Evolutionary conservation across 495 filamentous ascomycete species (phyloP).

Genomic region (Lasiosphaeria miniovina): DNA sequence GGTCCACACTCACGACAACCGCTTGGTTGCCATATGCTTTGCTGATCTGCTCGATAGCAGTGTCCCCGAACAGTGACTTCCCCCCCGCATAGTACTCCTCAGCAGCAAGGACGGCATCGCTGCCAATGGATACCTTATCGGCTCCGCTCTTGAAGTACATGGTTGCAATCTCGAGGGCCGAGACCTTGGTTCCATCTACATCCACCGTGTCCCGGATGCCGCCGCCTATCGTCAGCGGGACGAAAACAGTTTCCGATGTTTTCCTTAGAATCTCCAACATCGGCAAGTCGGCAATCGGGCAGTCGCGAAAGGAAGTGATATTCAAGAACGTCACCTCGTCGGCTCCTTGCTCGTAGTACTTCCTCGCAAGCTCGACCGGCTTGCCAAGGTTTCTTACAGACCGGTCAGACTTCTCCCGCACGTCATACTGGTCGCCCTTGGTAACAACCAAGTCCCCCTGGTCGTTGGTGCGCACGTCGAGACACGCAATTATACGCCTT

Average conservation of each 20-base stretch:
- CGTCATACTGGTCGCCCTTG: conserved; percentile 98
- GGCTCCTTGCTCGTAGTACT: conserved; percentile 94
- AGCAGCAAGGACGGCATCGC: conserved; percentile 87
- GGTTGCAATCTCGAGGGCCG: conserved; percentile 86
- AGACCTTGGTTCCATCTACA: conserved; percentile 78
- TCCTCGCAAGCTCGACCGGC: conserved; percentile 88
- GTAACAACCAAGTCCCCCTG: conserved; percentile 93
- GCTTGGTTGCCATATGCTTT: conserved; percentile 94
- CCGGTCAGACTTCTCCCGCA: conserved; percentile 82
- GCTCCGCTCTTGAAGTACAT: conserved; percentile 98
- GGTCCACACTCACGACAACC: conserved; percentile 93
- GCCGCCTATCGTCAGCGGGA: conserved; percentile 93
- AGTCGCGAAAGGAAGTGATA: conserved; percentile 96
- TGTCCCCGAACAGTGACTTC: conserved; percentile 67
- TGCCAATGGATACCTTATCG: conserved; percentile 98
- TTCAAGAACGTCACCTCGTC: conserved; percentile 97
- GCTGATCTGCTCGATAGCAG: conserved; percentile 93
- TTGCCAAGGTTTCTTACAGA: conserved; percentile 92
- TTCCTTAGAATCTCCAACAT: conserved; percentile 91
- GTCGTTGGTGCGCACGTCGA: conserved; percentile 97
- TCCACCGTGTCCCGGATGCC: conserved; percentile 91
- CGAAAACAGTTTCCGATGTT: conserved; percentile 90
- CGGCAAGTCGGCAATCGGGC: conserved; percentile 82
- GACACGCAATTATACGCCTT: conserved; percentile 85
- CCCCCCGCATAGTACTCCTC: conserved; percentile 77